Conservation (phyloP, 2,329 filamentous ascomycete genomes). For the Metarhizium guizhouense region DNA sequence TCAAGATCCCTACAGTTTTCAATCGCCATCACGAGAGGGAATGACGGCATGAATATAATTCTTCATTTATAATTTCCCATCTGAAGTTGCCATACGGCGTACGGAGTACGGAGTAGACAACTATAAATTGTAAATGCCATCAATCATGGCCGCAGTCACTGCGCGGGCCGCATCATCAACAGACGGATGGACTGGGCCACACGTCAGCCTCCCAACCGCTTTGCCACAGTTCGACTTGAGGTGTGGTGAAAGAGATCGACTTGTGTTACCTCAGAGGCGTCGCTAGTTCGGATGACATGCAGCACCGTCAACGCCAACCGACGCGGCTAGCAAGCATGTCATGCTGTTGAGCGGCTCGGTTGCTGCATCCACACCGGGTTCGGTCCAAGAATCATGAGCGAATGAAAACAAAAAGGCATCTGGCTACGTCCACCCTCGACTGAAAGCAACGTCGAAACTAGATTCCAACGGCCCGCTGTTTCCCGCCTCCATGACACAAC, state of each 20-base stretch:
- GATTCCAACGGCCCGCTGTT: neutral
- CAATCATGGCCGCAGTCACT: no score
- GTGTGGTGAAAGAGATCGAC: neutral
- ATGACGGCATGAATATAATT: neutral
- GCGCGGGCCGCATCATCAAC: no score
- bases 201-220: no score
- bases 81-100: no score
- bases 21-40: slow-evolving; percentile 19
- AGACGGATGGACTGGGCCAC: no score
- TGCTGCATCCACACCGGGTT: neutral
- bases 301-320: neutral
- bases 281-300: neutral
- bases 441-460: neutral
- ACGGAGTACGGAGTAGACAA: no score
- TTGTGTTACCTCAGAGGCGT: neutral
- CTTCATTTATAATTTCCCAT: neutral
- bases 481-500: neutral
- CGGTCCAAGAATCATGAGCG: neutral
- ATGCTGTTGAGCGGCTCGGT: neutral
- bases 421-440: no score
- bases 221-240: no score
- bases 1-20: slow-evolving; percentile 49
- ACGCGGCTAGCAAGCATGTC: neutral
- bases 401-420: no score
- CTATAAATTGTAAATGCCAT: neutral